Base-by-base conservation (phyloP, 164 flowering plant species). In the Macadamia integrifolia region DNA sequence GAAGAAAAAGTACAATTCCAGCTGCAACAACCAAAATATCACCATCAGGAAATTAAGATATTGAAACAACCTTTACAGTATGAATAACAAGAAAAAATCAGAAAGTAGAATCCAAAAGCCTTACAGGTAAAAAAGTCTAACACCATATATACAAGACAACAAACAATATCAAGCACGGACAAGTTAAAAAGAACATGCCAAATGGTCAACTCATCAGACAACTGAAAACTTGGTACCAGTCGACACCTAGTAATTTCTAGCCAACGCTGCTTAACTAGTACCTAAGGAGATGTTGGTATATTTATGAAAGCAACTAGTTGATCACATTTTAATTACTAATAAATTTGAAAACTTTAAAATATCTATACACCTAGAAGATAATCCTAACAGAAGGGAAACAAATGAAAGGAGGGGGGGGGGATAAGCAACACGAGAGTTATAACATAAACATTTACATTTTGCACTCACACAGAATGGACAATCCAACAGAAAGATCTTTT, bases 1-100 rank as follows among this genome's bases (percentile, higher is more conserved):
- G 79, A 68, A 95, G 88, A 83, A 95, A 95, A 46, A 89, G 76
- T 67, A 92, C 86, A 78, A 95, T 89, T 75, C 99, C 99, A 86
- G 80, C 99, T 94, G 91, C 78, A 72, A 83, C 66, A 75, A 71
- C 29, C 61, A 78, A 69, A 56, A 68, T 13, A 72, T 15, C n/a
- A 76, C 56, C 72, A 52, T 64, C 68, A 71, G 32, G 55, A 58
- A 62, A 63, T 66, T 62, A 66, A 61, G 49, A 66, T 10, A 46
- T 32, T 66, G 31, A 61, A 40, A 32, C 2, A 15, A 30, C 60
- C 44, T 28, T 8, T 5, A 23, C 11, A 70, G 7, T 6, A 6
- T 46, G 9, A 46, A 23, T 30, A 44, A 42, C 10, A 1, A 28
- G 35, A 13, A 30, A n/a, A 31, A 49, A 57, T 58, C 35, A 31